Evolutionary conservation across 1,139 yeast species (phyloP).

Genomic region (Yamadazyma aaseri): DNA sequence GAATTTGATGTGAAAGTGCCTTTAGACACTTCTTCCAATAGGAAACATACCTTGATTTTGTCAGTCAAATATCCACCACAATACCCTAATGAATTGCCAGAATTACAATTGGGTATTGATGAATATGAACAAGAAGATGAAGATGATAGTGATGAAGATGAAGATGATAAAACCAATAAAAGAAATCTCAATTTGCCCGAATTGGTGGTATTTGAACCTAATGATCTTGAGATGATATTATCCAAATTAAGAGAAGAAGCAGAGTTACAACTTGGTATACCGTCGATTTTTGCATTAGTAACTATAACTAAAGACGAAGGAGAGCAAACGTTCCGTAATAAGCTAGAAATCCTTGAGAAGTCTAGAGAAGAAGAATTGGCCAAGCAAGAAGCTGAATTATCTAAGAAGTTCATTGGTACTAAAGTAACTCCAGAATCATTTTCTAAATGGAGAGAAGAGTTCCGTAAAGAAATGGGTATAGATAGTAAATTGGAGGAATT

Average conservation of each 20-base stretch:
- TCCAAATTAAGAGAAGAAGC: constrained; percentile 58
- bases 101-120: constrained; percentile 29
- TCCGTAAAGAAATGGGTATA: constrained; percentile 58
- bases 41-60: constrained; percentile 51
- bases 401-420: constrained; percentile 79
- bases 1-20: constrained; percentile 46
- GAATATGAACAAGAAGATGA: constrained; percentile 26
- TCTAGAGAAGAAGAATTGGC: constrained; percentile 56
- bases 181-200: constrained; percentile 56
- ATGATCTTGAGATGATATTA: constrained; percentile 44
- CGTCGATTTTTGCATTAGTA: constrained; percentile 77
- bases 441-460: constrained; percentile 63
- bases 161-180: constrained; percentile 37
- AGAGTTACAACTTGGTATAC: constrained; percentile 79
- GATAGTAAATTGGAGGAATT: constrained; percentile 52
- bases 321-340: constrained; percentile 60
- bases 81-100: constrained; percentile 73
- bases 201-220: constrained; percentile 46
- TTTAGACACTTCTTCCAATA: constrained; percentile 60
- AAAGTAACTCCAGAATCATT: constrained; percentile 75
- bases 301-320: constrained; percentile 78
- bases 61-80: constrained; percentile 64
- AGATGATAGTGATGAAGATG: constrained; percentile 44
- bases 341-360: constrained; percentile 55
- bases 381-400: constrained; percentile 62